phyloP scores from a whole-genome alignment of 2,329 filamentous ascomycete genomes.

The Penicillium sp. region DNA sequence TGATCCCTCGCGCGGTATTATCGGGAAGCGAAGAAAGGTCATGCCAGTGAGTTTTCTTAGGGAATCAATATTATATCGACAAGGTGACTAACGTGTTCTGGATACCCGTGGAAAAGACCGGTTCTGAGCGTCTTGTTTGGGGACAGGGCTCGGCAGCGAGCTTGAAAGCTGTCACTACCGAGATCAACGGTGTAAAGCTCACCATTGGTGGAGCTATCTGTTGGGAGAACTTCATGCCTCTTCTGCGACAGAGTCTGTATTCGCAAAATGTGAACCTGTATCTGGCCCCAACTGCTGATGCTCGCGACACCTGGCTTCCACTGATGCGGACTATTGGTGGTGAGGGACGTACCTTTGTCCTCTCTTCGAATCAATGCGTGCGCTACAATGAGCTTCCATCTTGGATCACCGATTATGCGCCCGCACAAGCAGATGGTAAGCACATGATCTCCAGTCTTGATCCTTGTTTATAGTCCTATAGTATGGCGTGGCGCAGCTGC shows the following conservation, averaged over 20 bases:
- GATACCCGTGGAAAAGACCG: slow-evolving; percentile 55
- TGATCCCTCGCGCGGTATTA: slow-evolving; percentile 66
- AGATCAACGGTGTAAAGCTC: slow-evolving; percentile 73
- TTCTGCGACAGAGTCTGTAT: slow-evolving; percentile 80
- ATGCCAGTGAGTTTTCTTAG: slow-evolving; percentile 65
- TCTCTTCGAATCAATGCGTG: slow-evolving; percentile 82
- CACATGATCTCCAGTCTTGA: slow-evolving; percentile 25
- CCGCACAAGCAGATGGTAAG: slow-evolving; percentile 23
- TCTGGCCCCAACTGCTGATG: slow-evolving; percentile 85
- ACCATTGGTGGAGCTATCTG: slow-evolving; percentile 87
- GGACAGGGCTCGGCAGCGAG: slow-evolving; percentile 79
- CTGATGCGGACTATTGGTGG: slow-evolving; percentile 79
- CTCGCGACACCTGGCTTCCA: slow-evolving; percentile 74
- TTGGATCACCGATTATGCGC: slow-evolving; percentile 50
- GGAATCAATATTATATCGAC: not conserved
- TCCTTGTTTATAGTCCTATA: slow-evolving; percentile 39
- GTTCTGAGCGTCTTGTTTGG: slow-evolving; percentile 80
- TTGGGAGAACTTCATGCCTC: slow-evolving; percentile 96
- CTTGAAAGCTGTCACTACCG: slow-evolving; percentile 74
- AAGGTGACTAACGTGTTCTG: not conserved
- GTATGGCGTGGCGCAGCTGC: slow-evolving; percentile 28
- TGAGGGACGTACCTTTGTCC: slow-evolving; percentile 81
- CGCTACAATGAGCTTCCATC: slow-evolving; percentile 57
- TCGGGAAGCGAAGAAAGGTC: slow-evolving; percentile 88
- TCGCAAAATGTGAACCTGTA: slow-evolving; percentile 89